Conservation (phyloP, 2,329 filamentous ascomycete species). For the Escovopsis sp. region DNA sequence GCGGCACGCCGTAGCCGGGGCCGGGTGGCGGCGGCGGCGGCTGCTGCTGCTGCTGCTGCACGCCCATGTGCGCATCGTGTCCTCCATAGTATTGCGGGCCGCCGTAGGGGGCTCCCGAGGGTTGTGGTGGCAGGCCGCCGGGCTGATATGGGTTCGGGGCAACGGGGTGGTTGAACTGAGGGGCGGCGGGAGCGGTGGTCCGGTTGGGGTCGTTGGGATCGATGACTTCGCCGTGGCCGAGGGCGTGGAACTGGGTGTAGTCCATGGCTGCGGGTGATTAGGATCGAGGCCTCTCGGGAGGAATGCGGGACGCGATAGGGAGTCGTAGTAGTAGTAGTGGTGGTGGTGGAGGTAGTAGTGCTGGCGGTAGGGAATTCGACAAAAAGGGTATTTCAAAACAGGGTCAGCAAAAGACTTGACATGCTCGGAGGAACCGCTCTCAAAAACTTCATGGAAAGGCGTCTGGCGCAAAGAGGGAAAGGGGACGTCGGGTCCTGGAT, state of each 20-base stretch:
- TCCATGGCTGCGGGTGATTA: conserved; percentile 37
- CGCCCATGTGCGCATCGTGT: conserved; percentile 11
- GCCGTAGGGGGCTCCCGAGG: conserved; percentile 14
- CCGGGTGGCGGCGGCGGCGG: conserved; percentile 13
- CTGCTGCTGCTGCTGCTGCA: not conserved
- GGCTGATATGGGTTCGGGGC: conserved; percentile 40
- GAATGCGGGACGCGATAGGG: not conserved
- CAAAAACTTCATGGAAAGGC: conserved; percentile 6
- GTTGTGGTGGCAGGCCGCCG: conserved; percentile 35
- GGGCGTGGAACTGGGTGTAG: conserved; percentile 39
- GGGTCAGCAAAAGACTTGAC: conserved; percentile 1
- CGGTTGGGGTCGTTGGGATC: conserved; percentile 41
- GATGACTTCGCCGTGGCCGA: conserved; percentile 39
- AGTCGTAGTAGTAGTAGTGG: not conserved
- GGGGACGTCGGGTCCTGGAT: not conserved
- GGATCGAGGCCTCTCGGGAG: not conserved
- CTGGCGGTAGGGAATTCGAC: not conserved
- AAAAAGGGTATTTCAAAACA: not conserved
- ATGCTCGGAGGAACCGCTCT: conserved; percentile 6
- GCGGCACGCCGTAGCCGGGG: conserved; percentile 15
- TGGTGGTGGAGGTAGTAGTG: not conserved
- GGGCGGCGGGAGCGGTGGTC: conserved; percentile 33
- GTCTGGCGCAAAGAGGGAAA: conserved; percentile 1
- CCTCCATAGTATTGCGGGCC: conserved; percentile 12
- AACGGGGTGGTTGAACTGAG: conserved; percentile 42